Conservation (phyloP, 2,329 filamentous ascomycete genomes). For the Botrytis pseudocinerea region DNA sequence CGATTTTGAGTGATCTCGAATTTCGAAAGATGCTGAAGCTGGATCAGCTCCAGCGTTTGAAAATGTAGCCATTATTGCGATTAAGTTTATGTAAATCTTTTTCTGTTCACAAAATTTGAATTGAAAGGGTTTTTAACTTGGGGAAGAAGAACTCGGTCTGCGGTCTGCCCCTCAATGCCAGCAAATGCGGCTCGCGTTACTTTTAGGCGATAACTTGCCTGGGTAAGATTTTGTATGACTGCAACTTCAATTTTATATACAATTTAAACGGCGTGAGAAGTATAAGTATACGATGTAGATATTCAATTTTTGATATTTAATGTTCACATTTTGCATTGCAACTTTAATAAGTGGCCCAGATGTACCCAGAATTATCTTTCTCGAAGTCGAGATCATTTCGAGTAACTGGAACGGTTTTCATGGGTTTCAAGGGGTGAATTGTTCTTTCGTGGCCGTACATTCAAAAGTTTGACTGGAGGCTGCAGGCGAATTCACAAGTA, state of each 20-base stretch:
- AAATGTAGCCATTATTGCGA: conserved; percentile 30
- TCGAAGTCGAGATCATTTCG: neutral
- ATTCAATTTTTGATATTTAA: neutral
- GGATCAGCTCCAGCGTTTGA: conserved; percentile 30
- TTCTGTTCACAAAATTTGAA: conserved; percentile 1
- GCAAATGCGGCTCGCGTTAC: conserved; percentile 17
- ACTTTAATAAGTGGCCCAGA: neutral
- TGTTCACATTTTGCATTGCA: neutral
- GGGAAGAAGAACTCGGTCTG: conserved; percentile 17
- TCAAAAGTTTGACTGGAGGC: neutral
- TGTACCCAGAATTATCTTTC: neutral
- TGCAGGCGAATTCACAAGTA: neutral
- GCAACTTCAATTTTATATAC: neutral
- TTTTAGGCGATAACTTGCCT: neutral
- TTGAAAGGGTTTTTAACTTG: conserved; percentile 4
- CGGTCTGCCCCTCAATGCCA: conserved; percentile 22
- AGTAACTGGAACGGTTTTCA: neutral
- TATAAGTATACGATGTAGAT: neutral
- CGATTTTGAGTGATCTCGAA: conserved; percentile 24
- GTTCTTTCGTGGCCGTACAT: neutral
- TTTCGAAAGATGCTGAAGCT: conserved; percentile 23
- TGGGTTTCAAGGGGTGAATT: neutral
- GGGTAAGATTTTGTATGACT: neutral
- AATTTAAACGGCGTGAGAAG: neutral
- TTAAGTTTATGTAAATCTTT: neutral